These are phyloP conservation scores for Aspergillus uvarum DNA, from an alignment of 2,329 filamentous ascomycete species.

Conservation along the genomic window DNA sequence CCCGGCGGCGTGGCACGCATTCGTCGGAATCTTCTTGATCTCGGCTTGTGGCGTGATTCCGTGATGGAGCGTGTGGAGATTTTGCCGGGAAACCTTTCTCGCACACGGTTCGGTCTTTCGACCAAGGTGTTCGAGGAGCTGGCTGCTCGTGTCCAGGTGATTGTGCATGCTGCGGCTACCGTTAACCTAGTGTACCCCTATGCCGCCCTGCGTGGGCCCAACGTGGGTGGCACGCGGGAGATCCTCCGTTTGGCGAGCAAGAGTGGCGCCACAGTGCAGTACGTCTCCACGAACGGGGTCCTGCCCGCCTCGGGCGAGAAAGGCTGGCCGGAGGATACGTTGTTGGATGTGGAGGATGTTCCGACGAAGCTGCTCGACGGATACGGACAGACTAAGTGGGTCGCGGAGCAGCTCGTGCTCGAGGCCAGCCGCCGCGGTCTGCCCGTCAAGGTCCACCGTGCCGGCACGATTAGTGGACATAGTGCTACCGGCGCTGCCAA, in stretches of 20 bases:
- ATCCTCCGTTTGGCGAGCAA: conserved; percentile 69
- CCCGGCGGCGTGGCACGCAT: conserved; percentile 70
- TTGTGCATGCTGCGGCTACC: conserved; percentile 74
- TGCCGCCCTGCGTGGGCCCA: conserved; percentile 69
- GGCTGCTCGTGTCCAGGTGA: conserved; percentile 65
- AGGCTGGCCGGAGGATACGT: conserved; percentile 70
- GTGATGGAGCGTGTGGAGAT: conserved; percentile 78
- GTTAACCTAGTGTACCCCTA: conserved; percentile 83
- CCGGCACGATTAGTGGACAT: conserved; percentile 77
- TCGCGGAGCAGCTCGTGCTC: conserved; percentile 70
- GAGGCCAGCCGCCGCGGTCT: conserved; percentile 68
- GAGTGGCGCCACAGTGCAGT: conserved; percentile 70
- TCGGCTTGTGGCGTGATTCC: conserved; percentile 73
- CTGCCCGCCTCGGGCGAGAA: conserved; percentile 64
- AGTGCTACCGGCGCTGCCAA: conserved; percentile 73
- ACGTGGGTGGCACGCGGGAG: conserved; percentile 76
- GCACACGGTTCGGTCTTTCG: conserved; percentile 67
- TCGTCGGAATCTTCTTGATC: conserved; percentile 72
- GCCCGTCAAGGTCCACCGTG: conserved; percentile 69
- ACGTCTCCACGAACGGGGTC: conserved; percentile 78
- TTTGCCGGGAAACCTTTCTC: conserved; percentile 69
- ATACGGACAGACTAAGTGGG: conserved; percentile 80
- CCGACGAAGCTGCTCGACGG: conserved; percentile 68
- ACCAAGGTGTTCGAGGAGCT: conserved; percentile 65
- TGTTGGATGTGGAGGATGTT: conserved; percentile 67